Conservation (phyloP, 257 asterid genomes). For the Echites panduratus region DNA sequence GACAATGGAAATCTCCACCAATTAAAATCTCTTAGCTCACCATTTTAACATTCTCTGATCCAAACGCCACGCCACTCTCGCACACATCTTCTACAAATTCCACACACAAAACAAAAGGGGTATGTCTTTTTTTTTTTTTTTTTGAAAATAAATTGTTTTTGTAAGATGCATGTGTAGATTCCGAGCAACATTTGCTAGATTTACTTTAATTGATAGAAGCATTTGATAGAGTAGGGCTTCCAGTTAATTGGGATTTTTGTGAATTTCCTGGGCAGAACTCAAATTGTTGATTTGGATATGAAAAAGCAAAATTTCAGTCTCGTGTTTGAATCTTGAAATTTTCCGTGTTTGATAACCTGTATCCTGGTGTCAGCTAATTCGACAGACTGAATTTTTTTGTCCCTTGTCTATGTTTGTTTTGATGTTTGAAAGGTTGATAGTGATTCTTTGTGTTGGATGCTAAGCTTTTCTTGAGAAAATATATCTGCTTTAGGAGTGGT, state of each 20-base stretch:
- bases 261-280: not conserved
- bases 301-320: not conserved
- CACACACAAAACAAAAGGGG: not conserved
- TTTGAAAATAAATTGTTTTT: not conserved
- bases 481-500: not conserved
- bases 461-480: conserved; percentile 18
- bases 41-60: not conserved
- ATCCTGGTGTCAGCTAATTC: not conserved
- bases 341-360: not conserved
- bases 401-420: conserved; percentile 1
- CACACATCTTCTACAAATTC: not conserved
- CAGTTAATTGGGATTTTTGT: not conserved
- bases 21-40: not conserved
- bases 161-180: not conserved
- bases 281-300: not conserved
- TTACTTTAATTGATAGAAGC: not conserved
- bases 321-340: conserved; percentile 6
- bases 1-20: not conserved
- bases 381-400: not conserved
- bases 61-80: not conserved
- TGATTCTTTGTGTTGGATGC: conserved; percentile 2
- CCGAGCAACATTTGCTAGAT: not conserved
- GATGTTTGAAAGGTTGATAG: not conserved
- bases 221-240: conserved; percentile 1
- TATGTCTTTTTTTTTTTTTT: not conserved